phyloP scores from a whole-genome alignment of 768 basidiomycete species.

The Lanmaoa pseudosensibilis region DNA sequence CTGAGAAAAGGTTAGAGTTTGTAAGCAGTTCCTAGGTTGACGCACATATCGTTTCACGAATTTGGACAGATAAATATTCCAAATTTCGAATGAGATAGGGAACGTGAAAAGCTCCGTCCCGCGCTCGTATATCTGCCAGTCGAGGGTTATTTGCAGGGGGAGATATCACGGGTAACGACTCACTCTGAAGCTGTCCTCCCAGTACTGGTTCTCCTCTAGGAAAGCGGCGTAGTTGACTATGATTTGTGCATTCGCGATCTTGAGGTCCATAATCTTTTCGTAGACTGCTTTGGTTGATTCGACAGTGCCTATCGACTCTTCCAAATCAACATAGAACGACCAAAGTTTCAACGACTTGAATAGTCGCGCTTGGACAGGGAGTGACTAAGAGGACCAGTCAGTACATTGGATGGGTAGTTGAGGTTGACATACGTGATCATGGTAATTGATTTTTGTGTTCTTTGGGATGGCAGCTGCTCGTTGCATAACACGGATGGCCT shows the following conservation, averaged over 20 bases:
- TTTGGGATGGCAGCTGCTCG: slow-evolving; percentile 90
- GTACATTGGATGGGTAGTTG: not conserved
- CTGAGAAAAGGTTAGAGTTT: slow-evolving; percentile 38
- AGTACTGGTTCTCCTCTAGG: slow-evolving; percentile 97
- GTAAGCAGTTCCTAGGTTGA: slow-evolving; percentile 15
- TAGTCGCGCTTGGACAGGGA: slow-evolving; percentile 83
- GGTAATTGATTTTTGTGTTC: slow-evolving; percentile 87
- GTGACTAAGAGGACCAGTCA: slow-evolving; percentile 47
- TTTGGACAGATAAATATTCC: slow-evolving; percentile 98
- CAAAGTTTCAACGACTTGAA: slow-evolving; percentile 99
- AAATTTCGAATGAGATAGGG: slow-evolving; percentile 97
- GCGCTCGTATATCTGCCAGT: slow-evolving; percentile 81
- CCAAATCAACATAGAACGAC: slow-evolving; percentile 98
- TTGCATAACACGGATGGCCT: slow-evolving; percentile 94
- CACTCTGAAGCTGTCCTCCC: slow-evolving; percentile 97
- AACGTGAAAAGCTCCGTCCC: slow-evolving; percentile 97
- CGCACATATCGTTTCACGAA: slow-evolving; percentile 95
- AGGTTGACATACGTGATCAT: slow-evolving; percentile 75
- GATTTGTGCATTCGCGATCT: slow-evolving; percentile 97
- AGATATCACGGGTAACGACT: slow-evolving; percentile 38
- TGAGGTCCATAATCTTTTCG: slow-evolving; percentile 93
- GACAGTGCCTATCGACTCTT: slow-evolving; percentile 94
- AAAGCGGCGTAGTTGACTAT: slow-evolving; percentile 97
- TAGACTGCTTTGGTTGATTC: slow-evolving; percentile 91
- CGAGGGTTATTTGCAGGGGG: slow-evolving; percentile 9